phyloP scores from a whole-genome alignment of 148 eudicot species.

The Camellia granthamiana region DNA sequence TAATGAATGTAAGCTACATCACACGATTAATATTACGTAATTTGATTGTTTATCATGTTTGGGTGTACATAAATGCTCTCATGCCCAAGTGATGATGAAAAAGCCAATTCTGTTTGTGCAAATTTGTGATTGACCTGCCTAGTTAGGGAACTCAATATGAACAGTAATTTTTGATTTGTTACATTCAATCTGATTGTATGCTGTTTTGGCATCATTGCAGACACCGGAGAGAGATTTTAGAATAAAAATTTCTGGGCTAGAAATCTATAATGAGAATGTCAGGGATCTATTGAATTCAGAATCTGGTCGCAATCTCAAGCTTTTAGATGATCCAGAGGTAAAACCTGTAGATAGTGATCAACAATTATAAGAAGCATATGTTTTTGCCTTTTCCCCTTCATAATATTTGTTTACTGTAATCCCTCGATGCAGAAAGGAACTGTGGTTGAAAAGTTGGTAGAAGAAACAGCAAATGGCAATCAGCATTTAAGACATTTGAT shows the following conservation, averaged over 20 bases:
- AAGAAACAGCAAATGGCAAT: constrained; percentile 70
- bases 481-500: constrained; percentile 70
- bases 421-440: constrained; percentile 76
- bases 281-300: constrained; percentile 82
- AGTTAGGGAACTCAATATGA: background rate
- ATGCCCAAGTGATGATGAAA: background rate
- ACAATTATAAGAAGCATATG: background rate
- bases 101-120: background rate
- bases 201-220: constrained; percentile 38
- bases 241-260: constrained; percentile 78
- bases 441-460: constrained; percentile 87
- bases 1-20: constrained; percentile 47
- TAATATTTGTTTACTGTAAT: background rate
- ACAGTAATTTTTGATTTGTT: background rate
- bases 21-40: background rate
- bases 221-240: constrained; percentile 83
- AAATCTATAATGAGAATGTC: constrained; percentile 93
- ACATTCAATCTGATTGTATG: constrained; percentile 5
- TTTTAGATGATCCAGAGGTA: constrained; percentile 96
- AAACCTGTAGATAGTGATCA: background rate
- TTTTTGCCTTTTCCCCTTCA: background rate
- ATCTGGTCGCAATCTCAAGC: constrained; percentile 84
- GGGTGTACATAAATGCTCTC: background rate
- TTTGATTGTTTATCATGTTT: background rate
- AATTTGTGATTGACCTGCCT: background rate